phyloP scores from a whole-genome alignment of 805 yeast species.

The Cyberlindnera bimundalis region DNA sequence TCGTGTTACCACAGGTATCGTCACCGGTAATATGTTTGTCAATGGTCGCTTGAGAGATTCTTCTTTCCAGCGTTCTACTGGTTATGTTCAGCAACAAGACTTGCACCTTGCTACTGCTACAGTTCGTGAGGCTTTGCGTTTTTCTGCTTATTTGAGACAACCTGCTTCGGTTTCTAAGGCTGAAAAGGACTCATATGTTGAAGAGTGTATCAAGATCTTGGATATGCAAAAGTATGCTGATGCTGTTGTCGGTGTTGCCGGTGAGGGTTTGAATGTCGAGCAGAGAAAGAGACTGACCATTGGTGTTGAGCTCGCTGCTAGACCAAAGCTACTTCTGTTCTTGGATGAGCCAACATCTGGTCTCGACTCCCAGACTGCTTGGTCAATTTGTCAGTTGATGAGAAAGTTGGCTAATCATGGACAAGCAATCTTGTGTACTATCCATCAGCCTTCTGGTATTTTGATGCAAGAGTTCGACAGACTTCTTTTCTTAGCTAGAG shows the following conservation, averaged over 20 bases:
- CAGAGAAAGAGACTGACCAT: constrained; percentile 63
- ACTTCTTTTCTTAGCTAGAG: constrained; percentile 61
- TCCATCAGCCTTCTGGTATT: constrained; percentile 83
- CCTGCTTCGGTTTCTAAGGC: constrained; percentile 45
- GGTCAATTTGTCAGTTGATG: constrained; percentile 61
- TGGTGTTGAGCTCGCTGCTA: constrained; percentile 65
- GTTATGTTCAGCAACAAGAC: constrained; percentile 74
- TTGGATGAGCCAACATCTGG: constrained; percentile 70
- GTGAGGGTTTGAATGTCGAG: constrained; percentile 64
- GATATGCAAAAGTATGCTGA: constrained; percentile 65
- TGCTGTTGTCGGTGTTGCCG: constrained; percentile 71
- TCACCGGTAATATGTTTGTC: constrained; percentile 64
- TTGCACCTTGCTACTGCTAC: constrained; percentile 62
- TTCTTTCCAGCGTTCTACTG: constrained; percentile 54
- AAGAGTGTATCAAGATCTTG: constrained; percentile 55
- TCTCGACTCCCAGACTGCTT: constrained; percentile 63
- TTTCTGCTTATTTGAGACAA: constrained; percentile 67
- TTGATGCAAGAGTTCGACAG: constrained; percentile 75
- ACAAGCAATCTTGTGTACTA: constrained; percentile 67
- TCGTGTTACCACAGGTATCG: constrained; percentile 68
- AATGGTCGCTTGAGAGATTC: constrained; percentile 58
- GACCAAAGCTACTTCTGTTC: constrained; percentile 55
- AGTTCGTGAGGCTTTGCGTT: constrained; percentile 66
- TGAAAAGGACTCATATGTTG: constrained; percentile 65
- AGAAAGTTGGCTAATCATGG: constrained; percentile 56